Evolutionary conservation across 2,329 filamentous ascomycete species (phyloP).

Genomic region (Podosphaera fusca): DNA sequence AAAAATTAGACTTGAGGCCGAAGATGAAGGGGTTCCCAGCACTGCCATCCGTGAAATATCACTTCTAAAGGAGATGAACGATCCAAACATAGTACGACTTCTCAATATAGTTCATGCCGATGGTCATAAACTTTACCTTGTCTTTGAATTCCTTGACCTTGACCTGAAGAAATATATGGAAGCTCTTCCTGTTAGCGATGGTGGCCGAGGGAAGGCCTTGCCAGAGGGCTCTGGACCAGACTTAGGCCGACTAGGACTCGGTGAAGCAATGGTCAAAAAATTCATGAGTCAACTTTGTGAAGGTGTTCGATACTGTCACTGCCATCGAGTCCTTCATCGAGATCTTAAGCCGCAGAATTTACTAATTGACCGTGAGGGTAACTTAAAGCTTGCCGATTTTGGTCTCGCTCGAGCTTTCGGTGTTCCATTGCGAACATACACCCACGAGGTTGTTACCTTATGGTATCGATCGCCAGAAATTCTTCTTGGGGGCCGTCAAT

Average conservation of each 20-base stretch:
- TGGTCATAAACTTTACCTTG: conserved; percentile 82
- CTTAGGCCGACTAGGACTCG: conserved; percentile 45
- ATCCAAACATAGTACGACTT: conserved; percentile 71
- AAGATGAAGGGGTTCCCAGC: conserved; percentile 81
- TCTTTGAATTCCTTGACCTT: conserved; percentile 76
- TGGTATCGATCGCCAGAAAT: conserved; percentile 90
- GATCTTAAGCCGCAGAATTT: conserved; percentile 83
- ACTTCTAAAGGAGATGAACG: conserved; percentile 80
- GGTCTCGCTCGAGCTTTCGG: conserved; percentile 76
- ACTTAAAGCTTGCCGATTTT: conserved; percentile 79
- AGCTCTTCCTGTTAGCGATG: conserved; percentile 59
- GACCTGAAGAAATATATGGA: conserved; percentile 97
- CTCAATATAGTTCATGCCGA: conserved; percentile 88
- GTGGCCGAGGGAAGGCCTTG: conserved; percentile 63
- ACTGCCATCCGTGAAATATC: conserved; percentile 90
- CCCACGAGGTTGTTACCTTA: conserved; percentile 82
- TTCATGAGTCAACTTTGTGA: conserved; percentile 79
- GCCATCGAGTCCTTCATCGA: conserved; percentile 66
- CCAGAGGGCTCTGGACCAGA: conserved; percentile 50
- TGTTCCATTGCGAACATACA: conserved; percentile 76
- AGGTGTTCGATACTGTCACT: conserved; percentile 72
- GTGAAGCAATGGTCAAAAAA: conserved; percentile 66
- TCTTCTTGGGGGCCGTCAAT: conserved; percentile 70
- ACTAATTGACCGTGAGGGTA: conserved; percentile 65
- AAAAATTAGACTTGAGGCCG: conserved; percentile 85